phyloP scores from a whole-genome alignment of 139 green algal species.

The Chlorella vulgaris region DNA sequence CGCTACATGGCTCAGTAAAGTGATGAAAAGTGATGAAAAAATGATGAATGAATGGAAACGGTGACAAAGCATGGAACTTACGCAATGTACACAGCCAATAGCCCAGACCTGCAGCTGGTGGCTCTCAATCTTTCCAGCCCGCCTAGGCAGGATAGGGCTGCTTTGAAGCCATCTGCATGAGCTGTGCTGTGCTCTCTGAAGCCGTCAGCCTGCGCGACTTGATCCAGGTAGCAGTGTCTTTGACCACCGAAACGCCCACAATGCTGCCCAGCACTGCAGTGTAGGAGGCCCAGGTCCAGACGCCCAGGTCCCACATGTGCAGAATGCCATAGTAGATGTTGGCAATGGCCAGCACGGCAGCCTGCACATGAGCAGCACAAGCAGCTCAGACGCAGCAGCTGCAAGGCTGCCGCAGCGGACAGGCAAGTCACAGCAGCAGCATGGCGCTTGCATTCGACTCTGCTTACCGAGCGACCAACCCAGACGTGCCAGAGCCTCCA shows the following conservation, averaged over 20 bases:
- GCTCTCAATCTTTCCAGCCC: too few species aligned
- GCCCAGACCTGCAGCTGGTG: too few species aligned
- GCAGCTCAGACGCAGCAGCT: conserved; percentile 27
- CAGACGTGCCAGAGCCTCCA: conserved; percentile 33
- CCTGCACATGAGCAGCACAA: conserved; percentile 7
- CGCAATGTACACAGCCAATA: too few species aligned
- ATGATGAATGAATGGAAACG: too few species aligned
- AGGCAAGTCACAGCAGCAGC: background rate
- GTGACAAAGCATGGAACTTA: too few species aligned
- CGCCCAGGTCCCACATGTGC: conserved; percentile 18
- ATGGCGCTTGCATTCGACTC: background rate
- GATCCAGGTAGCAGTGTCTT: background rate
- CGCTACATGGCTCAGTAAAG: too few species aligned
- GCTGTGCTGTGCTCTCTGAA: too few species aligned
- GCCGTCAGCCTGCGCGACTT: too few species aligned
- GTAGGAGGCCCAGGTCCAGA: conserved; percentile 35
- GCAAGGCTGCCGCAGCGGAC: conserved; percentile 12
- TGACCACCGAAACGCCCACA: conserved; percentile 4
- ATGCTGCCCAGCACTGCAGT: conserved; percentile 30
- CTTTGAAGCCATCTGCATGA: too few species aligned
- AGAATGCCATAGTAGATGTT: conserved; percentile 41
- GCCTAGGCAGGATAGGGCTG: too few species aligned
- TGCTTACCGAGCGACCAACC: conserved; percentile 30
- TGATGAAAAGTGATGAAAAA: too few species aligned
- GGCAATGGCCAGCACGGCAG: conserved; percentile 21